These are phyloP conservation scores for Pyrus communis DNA, from an alignment of 306 rosid species.

Conservation along the genomic window DNA sequence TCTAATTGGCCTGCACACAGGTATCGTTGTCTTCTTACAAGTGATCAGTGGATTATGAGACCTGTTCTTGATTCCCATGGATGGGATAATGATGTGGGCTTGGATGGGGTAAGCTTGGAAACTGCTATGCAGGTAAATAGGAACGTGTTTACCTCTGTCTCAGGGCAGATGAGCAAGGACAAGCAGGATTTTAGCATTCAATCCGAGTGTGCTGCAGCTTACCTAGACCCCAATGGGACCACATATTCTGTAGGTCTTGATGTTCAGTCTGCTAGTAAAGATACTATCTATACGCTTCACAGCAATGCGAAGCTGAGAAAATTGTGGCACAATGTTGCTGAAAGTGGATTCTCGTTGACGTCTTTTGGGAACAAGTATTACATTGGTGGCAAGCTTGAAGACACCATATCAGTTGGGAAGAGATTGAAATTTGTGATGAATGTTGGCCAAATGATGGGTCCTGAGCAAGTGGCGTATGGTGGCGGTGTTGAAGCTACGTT, in stretches of 20 bases:
- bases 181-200: conserved; percentile 72
- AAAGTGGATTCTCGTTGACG: conserved; percentile 74
- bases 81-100: conserved; percentile 92
- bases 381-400: conserved; percentile 83
- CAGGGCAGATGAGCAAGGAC: conserved; percentile 81
- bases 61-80: conserved; percentile 96
- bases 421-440: conserved; percentile 64
- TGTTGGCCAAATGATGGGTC: conserved; percentile 62
- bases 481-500: conserved; percentile 71
- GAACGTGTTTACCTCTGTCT: conserved; percentile 43
- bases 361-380: conserved; percentile 63
- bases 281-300: conserved; percentile 55
- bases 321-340: conserved; percentile 51
- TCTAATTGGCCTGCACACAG: conserved; percentile 56
- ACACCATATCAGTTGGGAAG: conserved; percentile 66
- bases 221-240: conserved; percentile 51
- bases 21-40: conserved; percentile 62
- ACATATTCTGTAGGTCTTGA: conserved; percentile 63
- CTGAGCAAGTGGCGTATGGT: conserved; percentile 72
- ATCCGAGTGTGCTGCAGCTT: conserved; percentile 75
- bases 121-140: conserved; percentile 46
- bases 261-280: conserved; percentile 74
- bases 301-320: conserved; percentile 59
- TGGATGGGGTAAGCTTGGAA: conserved; percentile 87
- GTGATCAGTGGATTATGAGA: conserved; percentile 74